phyloP scores from a whole-genome alignment of 2,329 filamentous ascomycete genomes.

The Colletotrichum sp. region DNA sequence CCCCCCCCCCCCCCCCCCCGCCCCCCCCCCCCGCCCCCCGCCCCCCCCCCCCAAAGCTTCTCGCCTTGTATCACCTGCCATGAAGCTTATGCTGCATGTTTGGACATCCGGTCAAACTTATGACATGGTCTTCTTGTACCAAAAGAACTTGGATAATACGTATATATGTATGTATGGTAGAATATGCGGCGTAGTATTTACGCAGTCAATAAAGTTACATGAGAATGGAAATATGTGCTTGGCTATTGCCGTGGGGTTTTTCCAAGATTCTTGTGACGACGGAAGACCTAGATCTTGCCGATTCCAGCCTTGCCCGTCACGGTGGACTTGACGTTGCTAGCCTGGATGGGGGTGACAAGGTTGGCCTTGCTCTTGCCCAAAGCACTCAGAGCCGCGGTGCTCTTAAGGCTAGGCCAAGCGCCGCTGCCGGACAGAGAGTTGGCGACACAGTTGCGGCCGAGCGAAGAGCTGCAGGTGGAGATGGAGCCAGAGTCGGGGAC shows the following conservation, averaged over 20 bases:
- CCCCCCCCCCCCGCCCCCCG: too few species aligned
- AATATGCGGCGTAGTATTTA: neutral
- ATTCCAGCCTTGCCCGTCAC: neutral
- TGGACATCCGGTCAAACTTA: neutral
- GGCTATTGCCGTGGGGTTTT: accelerated
- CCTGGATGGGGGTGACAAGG: neutral
- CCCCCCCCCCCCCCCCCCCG: too few species aligned
- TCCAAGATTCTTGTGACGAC: accelerated
- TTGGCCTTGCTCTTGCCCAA: constrained; percentile 21
- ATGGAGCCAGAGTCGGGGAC: constrained; percentile 20
- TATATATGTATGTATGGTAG: neutral
- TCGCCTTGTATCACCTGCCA: too few species aligned
- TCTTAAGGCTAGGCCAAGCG: constrained; percentile 17
- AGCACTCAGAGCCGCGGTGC: neutral
- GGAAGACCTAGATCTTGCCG: neutral
- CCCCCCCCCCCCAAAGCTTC: too few species aligned
- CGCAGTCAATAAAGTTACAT: neutral
- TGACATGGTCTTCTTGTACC: neutral
- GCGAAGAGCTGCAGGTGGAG: constrained; percentile 21
- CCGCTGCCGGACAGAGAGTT: constrained; percentile 34
- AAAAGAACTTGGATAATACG: neutral
- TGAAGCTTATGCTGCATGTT: too few species aligned
- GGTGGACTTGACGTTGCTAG: neutral
- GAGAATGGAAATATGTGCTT: neutral
- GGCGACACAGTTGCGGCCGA: constrained; percentile 31